Evolutionary conservation across 2,329 filamentous ascomycete species (phyloP), one percentile per base, ranked within the genome.

Genomic region (Sarocladiaceae sp.): DNA sequence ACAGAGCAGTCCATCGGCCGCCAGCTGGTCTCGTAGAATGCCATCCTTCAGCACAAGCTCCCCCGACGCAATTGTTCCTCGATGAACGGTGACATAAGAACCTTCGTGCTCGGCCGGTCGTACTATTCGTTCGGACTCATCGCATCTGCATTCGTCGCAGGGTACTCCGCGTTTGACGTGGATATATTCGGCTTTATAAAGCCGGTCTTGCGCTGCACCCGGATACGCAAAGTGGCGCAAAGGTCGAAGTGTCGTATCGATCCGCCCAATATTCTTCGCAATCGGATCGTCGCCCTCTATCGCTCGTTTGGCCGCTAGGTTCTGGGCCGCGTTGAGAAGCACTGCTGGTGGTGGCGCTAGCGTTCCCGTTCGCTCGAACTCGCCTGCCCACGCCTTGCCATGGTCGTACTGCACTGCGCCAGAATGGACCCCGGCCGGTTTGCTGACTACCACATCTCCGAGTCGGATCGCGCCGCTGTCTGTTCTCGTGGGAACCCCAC

Each of bases 371-470:
- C 54, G 57, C 25, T 57, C 37, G 50, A 60, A 58, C n/a, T 52
- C 22, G n/a, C 53, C 57, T 3, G 6, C 31, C 26, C 3, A 44
- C n/a, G 54, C 54, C 36, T 60, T 60, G 28, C 58, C 55, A 35
- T 57, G 57, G 33, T 60, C 58, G 23, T 56, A 60, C 50, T 58
- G 54, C 17, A 60, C 53, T 36, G 44, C 52, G 12, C 57, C 57
- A 11, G 54, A 55, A 33, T 57, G 55, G 35, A 28, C 17, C n/a
- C 52, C 52, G 4, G 54, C 48, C 23, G 55, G 56, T 37, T 56
- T 50, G 39, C 59, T 58, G 3, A 62, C 59, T 2, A 62, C 57
- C 4, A 62, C 53, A 50, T 62, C 52, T 3, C 60, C 60, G 2
- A 62, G 55, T 7, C 60, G 58, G 17, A 62, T 53, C 54, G 55